Evolutionary conservation across 352 stramenopile genomes (phyloP).

Genomic region (Phytophthora sp.): DNA sequence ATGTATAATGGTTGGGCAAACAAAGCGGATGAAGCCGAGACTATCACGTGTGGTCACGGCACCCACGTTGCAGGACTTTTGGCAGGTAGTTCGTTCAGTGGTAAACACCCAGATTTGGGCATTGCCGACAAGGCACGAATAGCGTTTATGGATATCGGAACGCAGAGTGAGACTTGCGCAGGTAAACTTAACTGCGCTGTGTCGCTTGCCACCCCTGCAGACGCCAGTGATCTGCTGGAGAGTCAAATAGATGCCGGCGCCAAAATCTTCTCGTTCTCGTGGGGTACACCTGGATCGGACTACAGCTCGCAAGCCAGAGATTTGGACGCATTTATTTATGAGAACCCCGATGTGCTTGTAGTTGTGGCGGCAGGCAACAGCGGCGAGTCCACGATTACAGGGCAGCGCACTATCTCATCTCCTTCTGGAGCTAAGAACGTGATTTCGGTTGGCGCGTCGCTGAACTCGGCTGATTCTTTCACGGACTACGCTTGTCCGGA

Average conservation of each 20-base stretch:
- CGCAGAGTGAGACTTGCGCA: slow-evolving; percentile 52
- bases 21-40: slow-evolving; percentile 63
- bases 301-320: slow-evolving; percentile 81
- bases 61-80: slow-evolving; percentile 89
- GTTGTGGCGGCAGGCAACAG: slow-evolving; percentile 91
- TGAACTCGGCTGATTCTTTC: slow-evolving; percentile 68
- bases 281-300: slow-evolving; percentile 76
- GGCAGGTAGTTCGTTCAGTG: slow-evolving; percentile 76
- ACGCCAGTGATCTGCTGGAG: slow-evolving; percentile 65
- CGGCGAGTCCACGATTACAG: slow-evolving; percentile 64
- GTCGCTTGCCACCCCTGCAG: slow-evolving; percentile 60
- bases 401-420: slow-evolving; percentile 75
- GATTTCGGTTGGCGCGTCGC: slow-evolving; percentile 80
- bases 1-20: slow-evolving; percentile 84
- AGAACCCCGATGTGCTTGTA: slow-evolving; percentile 86
- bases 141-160: slow-evolving; percentile 92
- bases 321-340: slow-evolving; percentile 82
- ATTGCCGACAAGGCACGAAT: slow-evolving; percentile 82
- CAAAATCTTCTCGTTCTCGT: slow-evolving; percentile 87
- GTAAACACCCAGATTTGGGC: slow-evolving; percentile 57
- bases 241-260: slow-evolving; percentile 75
- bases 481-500: slow-evolving; percentile 48
- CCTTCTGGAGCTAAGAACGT: slow-evolving; percentile 86
- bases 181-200: slow-evolving; percentile 60
- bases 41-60: slow-evolving; percentile 82